Base-by-base conservation (phyloP, 495 filamentous ascomycete species). In the Penicillium lagena region DNA sequence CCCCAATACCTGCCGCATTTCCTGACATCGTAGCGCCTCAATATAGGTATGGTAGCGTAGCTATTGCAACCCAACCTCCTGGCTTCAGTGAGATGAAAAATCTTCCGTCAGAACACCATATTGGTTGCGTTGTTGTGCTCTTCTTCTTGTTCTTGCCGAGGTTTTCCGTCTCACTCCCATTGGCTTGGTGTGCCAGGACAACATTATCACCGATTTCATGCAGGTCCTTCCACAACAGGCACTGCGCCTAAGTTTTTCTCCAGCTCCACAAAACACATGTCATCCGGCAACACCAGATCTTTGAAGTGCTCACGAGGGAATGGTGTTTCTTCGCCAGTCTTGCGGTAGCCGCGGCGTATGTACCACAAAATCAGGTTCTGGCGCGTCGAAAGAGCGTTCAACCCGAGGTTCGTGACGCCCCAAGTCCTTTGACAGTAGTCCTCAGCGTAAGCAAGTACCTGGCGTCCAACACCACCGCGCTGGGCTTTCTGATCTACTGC, bases 301-400 rank as follows among this genome's bases (percentile, higher is more conserved):
- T 43, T 45, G 17, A 54, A 56, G 9, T 50, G 42, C 33, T 66
- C 60, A 2, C 58, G 40, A 1, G 70, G 71, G 39, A 76, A 75
- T n/a, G 63, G 62, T 32, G 46, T 37, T 14, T 35, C 48, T 46
- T 67, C 62, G 4, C 69, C 70, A 10, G 66, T 74, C 40, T 45
- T 34, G 7, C 33, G 39, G 40, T 72, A 76, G 2, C 73, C 73
- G 5, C 62, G 51, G n/a, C 69, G 58, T 7, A 43, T 36, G 42
- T 76, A 76, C 69, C 69, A 76, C 32, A 50, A 43, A 29, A 73
- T 65, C 37, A 76, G 52, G 15, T 62, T 55, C 12, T 54, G 14
- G 27, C 73, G 59, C 12, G 54, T 58, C 31, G 62, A 67, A 36
- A 75, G 61, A 10, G 68, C 69, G 28, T 59, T 59, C 47, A 76